Conservation (phyloP, 495 filamentous ascomycete genomes). For the Neurospora sp. region DNA sequence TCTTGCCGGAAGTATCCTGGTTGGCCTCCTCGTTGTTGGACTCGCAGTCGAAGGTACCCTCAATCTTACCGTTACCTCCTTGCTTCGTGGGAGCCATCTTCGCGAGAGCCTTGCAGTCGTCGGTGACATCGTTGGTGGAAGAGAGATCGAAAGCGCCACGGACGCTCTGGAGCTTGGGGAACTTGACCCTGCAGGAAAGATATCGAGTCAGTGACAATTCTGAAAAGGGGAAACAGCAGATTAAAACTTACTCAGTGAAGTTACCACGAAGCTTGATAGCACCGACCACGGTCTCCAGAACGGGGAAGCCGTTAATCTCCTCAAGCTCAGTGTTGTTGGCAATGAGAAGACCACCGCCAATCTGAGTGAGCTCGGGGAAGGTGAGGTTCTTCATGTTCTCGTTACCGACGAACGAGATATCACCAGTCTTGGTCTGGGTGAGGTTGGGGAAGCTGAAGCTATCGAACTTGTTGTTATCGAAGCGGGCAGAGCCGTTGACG, state of each 20-base stretch:
- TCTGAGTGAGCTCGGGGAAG: slow-evolving; percentile 52
- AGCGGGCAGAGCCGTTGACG: slow-evolving; percentile 71
- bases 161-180: slow-evolving; percentile 64
- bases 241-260: slow-evolving; percentile 64
- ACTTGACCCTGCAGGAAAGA: slow-evolving; percentile 44
- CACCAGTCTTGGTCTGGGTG: slow-evolving; percentile 54
- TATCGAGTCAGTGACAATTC: neutral
- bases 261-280: slow-evolving; percentile 83
- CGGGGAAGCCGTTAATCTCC: slow-evolving; percentile 53
- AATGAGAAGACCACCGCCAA: slow-evolving; percentile 72
- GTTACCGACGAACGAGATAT: slow-evolving; percentile 77
- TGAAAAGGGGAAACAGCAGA: neutral
- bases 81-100: slow-evolving; percentile 24
- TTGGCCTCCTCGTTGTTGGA: slow-evolving; percentile 35
- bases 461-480: slow-evolving; percentile 69
- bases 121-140: slow-evolving; percentile 54
- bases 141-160: slow-evolving; percentile 81
- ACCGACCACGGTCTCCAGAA: slow-evolving; percentile 61
- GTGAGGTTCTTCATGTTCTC: slow-evolving; percentile 63
- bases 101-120: slow-evolving; percentile 37
- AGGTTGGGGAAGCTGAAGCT: slow-evolving; percentile 68
- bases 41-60: slow-evolving; percentile 52
- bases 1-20: slow-evolving; percentile 25
- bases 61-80: slow-evolving; percentile 39
- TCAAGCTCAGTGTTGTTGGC: slow-evolving; percentile 74